phyloP scores from a whole-genome alignment of 164 flowering plant genomes.

The Annona cherimola region DNA sequence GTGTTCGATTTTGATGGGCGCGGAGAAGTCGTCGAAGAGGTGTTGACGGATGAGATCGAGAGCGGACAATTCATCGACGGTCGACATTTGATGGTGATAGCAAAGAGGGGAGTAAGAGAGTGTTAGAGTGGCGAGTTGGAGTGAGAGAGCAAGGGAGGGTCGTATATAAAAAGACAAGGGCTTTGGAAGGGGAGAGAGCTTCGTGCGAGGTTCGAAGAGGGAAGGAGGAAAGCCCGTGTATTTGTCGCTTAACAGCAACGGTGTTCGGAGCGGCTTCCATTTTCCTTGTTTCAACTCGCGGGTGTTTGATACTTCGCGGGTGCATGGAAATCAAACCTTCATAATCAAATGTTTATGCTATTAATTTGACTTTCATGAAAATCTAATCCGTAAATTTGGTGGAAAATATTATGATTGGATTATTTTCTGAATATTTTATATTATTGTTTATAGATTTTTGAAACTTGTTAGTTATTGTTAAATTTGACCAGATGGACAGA shows the following conservation, averaged over 20 bases:
- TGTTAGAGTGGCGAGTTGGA: neutral
- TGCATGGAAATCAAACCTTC: no score
- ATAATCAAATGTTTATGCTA: no score
- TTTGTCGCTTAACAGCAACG: neutral
- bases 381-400: neutral
- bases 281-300: neutral
- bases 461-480: no score
- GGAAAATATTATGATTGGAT: neutral
- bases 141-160: neutral
- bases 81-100: constrained; percentile 19
- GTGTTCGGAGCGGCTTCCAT: neutral
- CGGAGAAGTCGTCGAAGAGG: constrained; percentile 27
- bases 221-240: neutral
- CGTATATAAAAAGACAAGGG: neutral
- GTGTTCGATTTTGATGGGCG: neutral
- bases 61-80: constrained; percentile 23
- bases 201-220: neutral
- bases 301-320: no score
- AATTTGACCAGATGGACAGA: neutral
- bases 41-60: constrained; percentile 30
- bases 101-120: neutral
- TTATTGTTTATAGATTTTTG: no score
- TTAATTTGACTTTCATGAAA: no score
- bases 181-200: neutral
- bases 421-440: neutral